phyloP scores from a whole-genome alignment of 352 stramenopile species.

The Phytopythium mirpurense region DNA sequence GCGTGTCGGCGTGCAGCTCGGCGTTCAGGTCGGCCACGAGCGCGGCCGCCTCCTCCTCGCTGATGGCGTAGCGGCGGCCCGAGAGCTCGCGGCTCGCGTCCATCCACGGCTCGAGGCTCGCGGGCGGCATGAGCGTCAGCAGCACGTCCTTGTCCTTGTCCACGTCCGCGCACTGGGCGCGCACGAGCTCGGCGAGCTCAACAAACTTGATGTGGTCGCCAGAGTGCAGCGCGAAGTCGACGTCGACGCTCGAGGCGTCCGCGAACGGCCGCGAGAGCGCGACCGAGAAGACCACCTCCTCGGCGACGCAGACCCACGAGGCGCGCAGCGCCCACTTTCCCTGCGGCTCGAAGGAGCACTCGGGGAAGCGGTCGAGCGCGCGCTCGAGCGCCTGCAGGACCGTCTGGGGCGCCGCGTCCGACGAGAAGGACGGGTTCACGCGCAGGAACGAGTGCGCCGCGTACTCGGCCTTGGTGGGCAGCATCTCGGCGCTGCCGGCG shows the following conservation, averaged over 20 bases:
- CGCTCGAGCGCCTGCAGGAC: constrained; percentile 51
- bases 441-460: constrained; percentile 34
- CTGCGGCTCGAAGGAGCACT: constrained; percentile 30
- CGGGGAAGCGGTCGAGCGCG: constrained; percentile 35
- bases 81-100: constrained; percentile 45
- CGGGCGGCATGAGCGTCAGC: constrained; percentile 46
- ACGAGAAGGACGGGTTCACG: constrained; percentile 54
- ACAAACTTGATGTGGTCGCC: constrained; percentile 57
- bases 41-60: constrained; percentile 30
- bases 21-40: constrained; percentile 62
- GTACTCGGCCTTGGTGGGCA: constrained; percentile 54
- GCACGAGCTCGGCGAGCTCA: constrained; percentile 47
- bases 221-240: constrained; percentile 47
- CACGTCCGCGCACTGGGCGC: constrained; percentile 44
- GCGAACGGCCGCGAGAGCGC: constrained; percentile 35
- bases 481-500: constrained; percentile 23
- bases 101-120: constrained; percentile 47
- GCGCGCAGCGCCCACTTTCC: constrained; percentile 41
- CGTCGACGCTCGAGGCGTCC: constrained; percentile 27
- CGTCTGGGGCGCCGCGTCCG: constrained; percentile 21
- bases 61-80: constrained; percentile 51
- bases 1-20: constrained; percentile 44
- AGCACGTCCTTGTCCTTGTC: constrained; percentile 56
- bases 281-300: constrained; percentile 59
- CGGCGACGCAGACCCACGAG: constrained; percentile 54